Evolutionary conservation across 805 yeast genomes (phyloP).

Genomic region (Grigorovia jiainica): DNA sequence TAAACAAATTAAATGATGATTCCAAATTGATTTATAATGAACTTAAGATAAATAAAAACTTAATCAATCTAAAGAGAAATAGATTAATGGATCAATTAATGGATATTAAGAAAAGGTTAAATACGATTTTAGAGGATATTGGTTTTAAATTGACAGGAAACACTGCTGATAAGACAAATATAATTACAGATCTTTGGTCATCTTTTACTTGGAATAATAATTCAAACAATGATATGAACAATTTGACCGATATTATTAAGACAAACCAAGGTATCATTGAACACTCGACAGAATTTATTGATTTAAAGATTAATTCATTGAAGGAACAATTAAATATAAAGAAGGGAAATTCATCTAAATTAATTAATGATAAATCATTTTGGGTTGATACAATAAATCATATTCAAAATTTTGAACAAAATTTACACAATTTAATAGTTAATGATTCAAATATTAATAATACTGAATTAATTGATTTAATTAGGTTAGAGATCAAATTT

Average conservation of each 20-base stretch:
- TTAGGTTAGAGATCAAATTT: slow-evolving; percentile 1
- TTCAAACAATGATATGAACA: background rate
- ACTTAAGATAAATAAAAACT: slow-evolving; percentile 8
- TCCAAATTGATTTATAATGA: slow-evolving; percentile 17
- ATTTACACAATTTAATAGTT: slow-evolving; percentile 3
- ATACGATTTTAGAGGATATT: slow-evolving; percentile 1
- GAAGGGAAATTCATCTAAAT: slow-evolving; percentile 14
- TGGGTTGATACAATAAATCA: slow-evolving; percentile 19
- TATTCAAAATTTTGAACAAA: slow-evolving; percentile 16
- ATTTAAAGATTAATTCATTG: slow-evolving; percentile 15
- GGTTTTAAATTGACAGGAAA: slow-evolving; percentile 4
- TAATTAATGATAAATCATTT: slow-evolving; percentile 9
- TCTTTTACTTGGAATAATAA: background rate
- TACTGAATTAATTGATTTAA: background rate
- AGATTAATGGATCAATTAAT: slow-evolving; percentile 10
- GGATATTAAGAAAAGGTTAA: slow-evolving; percentile 8
- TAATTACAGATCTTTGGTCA: slow-evolving; percentile 2
- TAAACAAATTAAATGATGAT: slow-evolving; percentile 19
- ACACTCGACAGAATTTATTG: slow-evolving; percentile 19
- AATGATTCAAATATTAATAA: background rate
- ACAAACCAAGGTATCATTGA: slow-evolving; percentile 10
- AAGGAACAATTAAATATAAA: slow-evolving; percentile 16
- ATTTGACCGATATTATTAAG: background rate
- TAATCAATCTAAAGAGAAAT: slow-evolving; percentile 10
- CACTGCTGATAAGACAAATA: no score